phyloP scores from a whole-genome alignment of 1,284 basidiomycete species.

The Naganishia cerealis region DNA sequence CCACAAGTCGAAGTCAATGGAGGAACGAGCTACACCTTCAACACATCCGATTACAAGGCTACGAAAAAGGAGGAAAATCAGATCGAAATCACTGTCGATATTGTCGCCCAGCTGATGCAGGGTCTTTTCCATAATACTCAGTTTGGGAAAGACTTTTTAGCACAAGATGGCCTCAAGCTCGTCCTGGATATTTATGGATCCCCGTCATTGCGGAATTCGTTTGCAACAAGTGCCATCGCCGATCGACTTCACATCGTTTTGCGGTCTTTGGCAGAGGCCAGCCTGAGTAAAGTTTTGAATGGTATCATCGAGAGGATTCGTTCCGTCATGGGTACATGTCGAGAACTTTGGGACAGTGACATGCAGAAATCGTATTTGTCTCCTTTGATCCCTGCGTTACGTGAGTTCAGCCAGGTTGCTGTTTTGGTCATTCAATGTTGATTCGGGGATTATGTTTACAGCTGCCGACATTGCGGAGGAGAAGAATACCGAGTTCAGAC shows the following conservation, averaged over 20 bases:
- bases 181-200: slow-evolving; percentile 76
- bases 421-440: not conserved
- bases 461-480: slow-evolving; percentile 13
- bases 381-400: slow-evolving; percentile 20
- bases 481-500: slow-evolving; percentile 65
- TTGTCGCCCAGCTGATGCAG: slow-evolving; percentile 70
- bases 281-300: slow-evolving; percentile 71
- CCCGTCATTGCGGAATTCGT: slow-evolving; percentile 87
- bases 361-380: slow-evolving; percentile 22
- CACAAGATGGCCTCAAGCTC: slow-evolving; percentile 71
- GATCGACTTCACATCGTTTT: slow-evolving; percentile 85
- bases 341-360: slow-evolving; percentile 21
- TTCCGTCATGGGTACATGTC: slow-evolving; percentile 60
- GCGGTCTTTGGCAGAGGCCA: slow-evolving; percentile 81
- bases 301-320: slow-evolving; percentile 73
- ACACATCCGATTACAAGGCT: slow-evolving; percentile 5
- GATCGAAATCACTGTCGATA: slow-evolving; percentile 20
- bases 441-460: not conserved
- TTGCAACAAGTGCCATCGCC: slow-evolving; percentile 74
- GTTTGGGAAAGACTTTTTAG: slow-evolving; percentile 88
- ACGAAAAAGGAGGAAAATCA: slow-evolving; percentile 25
- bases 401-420: not conserved
- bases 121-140: slow-evolving; percentile 84
- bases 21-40: slow-evolving; percentile 14
- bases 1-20: slow-evolving; percentile 7